Percentiles rank a stretch among this genome's conserved stretches.
phyloP scores from a whole-genome alignment of 2,329 filamentous ascomycete species.

The Penicillium sp. region DNA sequence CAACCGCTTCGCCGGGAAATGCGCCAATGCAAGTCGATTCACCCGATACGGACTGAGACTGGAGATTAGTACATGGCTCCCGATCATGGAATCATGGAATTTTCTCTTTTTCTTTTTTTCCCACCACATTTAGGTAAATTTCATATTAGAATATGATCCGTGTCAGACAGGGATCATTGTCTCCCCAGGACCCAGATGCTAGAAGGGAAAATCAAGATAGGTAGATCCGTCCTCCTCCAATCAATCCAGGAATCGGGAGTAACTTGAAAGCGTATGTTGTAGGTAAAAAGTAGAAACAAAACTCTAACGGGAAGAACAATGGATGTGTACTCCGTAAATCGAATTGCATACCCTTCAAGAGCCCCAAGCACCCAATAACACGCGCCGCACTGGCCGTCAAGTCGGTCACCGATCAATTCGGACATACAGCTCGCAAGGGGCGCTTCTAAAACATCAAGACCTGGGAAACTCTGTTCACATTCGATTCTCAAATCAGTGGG shows the following conservation, averaged over 20 bases:
- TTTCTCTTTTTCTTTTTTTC: too few relatives aligned
- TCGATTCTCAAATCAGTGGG: conserved; percentile 6
- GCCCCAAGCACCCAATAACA: conserved; percentile 8
- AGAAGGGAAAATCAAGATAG: neutral
- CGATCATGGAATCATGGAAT: too few relatives aligned
- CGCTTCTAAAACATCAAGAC: neutral
- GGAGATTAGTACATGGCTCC: too few relatives aligned
- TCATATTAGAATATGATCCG: neutral
- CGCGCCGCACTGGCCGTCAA: neutral
- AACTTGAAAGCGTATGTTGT: neutral
- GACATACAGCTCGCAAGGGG: conserved; percentile 17
- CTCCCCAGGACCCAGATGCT: neutral
- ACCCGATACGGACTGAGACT: neutral
- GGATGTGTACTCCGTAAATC: neutral
- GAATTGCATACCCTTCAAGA: neutral
- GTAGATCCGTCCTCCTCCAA: neutral
- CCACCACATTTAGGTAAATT: too few relatives aligned
- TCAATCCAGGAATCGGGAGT: neutral
- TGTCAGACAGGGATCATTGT: neutral
- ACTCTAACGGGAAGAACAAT: neutral
- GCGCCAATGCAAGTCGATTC: conserved; percentile 5
- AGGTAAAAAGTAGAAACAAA: neutral
- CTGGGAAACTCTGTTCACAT: conserved; percentile 8
- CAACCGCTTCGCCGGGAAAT: conserved; percentile 13
- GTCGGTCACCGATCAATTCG: neutral